Conservation (phyloP, 2,329 filamentous ascomycete species). For the Ceratocystis alfenasii region DNA sequence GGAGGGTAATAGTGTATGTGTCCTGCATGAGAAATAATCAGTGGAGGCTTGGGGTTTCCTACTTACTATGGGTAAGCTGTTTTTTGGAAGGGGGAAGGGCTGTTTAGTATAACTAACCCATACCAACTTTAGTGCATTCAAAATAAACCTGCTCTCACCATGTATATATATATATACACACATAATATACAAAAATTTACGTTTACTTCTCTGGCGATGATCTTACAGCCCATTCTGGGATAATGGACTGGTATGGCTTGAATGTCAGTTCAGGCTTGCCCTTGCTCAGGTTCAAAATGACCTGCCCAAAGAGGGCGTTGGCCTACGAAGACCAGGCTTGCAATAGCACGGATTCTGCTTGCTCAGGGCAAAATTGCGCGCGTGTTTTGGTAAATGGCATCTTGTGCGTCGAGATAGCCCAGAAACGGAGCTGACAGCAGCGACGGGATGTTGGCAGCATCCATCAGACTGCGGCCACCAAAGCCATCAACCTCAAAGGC, state of each 20-base stretch:
- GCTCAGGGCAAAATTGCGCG: constrained; percentile 61
- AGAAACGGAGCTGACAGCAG: constrained; percentile 54
- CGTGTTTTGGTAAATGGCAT: constrained; percentile 65
- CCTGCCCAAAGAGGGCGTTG: constrained; percentile 77
- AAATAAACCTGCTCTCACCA: background rate
- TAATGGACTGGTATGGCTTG: constrained; percentile 36
- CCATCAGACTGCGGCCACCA: constrained; percentile 54
- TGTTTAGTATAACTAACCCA: background rate
- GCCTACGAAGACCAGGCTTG: constrained; percentile 63
- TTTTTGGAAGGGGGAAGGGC: background rate
- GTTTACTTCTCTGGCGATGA: background rate
- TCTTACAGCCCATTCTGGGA: background rate
- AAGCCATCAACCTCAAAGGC: constrained; percentile 69
- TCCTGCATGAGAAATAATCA: too few relatives aligned
- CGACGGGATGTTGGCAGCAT: constrained; percentile 59
- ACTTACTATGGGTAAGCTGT: background rate
- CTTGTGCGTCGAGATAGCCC: constrained; percentile 45
- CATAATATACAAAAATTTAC: background rate
- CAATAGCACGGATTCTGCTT: constrained; percentile 70
- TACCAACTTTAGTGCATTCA: background rate
- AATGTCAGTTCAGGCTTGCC: constrained; percentile 51
- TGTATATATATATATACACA: background rate
- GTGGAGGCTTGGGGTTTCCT: background rate
- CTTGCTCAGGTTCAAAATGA: too few relatives aligned
- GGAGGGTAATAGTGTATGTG: too few relatives aligned